Percentiles rank a stretch among this genome's conserved stretches.
phyloP scores from a whole-genome alignment of 169 alveolate genomes.

The Plasmodium chabaudi region DNA sequence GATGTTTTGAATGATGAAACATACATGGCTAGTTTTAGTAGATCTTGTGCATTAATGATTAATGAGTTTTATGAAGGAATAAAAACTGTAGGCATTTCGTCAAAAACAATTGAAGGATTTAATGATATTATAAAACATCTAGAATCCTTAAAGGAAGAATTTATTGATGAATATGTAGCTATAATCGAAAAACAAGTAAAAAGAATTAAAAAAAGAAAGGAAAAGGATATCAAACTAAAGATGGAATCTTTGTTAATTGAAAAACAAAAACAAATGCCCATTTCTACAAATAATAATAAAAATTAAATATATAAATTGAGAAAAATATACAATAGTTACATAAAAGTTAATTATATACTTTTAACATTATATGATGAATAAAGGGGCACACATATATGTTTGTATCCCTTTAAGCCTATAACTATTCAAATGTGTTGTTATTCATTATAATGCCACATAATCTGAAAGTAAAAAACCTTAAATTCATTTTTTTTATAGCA shows the following conservation, averaged over 20 bases:
- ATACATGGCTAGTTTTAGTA: slow-evolving; percentile 92
- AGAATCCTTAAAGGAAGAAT: slow-evolving; percentile 83
- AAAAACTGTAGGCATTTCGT: slow-evolving; percentile 89
- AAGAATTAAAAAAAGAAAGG: slow-evolving; percentile 73
- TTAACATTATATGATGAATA: no score
- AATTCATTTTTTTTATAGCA: no score
- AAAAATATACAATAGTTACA: neutral
- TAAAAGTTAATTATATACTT: no score
- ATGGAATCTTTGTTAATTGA: slow-evolving; percentile 74
- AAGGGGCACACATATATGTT: no score
- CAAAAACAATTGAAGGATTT: slow-evolving; percentile 91
- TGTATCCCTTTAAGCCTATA: neutral
- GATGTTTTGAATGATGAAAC: slow-evolving; percentile 90
- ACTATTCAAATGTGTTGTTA: no score
- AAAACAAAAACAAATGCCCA: slow-evolving; percentile 66
- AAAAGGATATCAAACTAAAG: slow-evolving; percentile 72
- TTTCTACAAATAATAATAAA: slow-evolving; percentile 79
- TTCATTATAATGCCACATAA: no score
- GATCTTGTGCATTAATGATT: slow-evolving; percentile 92
- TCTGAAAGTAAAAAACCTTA: no score
- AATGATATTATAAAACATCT: slow-evolving; percentile 82
- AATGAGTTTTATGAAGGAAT: slow-evolving; percentile 91
- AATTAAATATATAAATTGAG: slow-evolving; percentile 13
- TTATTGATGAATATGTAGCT: slow-evolving; percentile 77
- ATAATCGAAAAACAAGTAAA: slow-evolving; percentile 77